phyloP scores from a whole-genome alignment of 805 yeast genomes.

The Metschnikowia aberdeeniae region DNA sequence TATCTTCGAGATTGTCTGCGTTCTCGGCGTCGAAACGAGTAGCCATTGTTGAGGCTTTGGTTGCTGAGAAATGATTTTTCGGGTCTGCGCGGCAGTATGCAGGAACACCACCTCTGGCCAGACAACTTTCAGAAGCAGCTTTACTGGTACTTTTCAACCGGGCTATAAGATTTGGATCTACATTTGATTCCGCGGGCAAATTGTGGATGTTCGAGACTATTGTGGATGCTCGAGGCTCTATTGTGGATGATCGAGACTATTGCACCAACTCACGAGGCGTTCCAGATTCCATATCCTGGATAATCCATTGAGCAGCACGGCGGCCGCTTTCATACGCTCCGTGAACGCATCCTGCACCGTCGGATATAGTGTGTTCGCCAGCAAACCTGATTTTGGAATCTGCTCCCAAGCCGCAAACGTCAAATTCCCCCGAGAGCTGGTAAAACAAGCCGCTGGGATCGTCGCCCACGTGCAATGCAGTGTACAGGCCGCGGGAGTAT shows the following conservation, averaged over 20 bases:
- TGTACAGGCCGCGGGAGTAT: slow-evolving; percentile 75
- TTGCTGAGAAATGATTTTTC: slow-evolving; percentile 1
- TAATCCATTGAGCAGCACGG: slow-evolving; percentile 47
- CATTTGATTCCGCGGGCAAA: no score
- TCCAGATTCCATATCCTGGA: slow-evolving; percentile 1
- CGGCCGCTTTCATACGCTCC: slow-evolving; percentile 82
- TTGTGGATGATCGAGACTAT: no score
- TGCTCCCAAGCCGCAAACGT: slow-evolving; percentile 39
- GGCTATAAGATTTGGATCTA: no score
- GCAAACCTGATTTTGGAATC: slow-evolving; percentile 67
- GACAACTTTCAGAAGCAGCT: no score
- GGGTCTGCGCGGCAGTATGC: neutral
- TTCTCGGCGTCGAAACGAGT: slow-evolving; percentile 71
- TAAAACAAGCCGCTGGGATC: slow-evolving; percentile 61
- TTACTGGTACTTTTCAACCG: no score
- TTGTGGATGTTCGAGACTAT: no score
- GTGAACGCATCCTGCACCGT: slow-evolving; percentile 89
- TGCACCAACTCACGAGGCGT: no score
- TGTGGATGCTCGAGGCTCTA: no score
- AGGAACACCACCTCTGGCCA: neutral
- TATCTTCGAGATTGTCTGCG: slow-evolving; percentile 93
- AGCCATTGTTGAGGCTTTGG: slow-evolving; percentile 21
- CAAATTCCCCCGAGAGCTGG: slow-evolving; percentile 49
- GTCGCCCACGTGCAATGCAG: slow-evolving; percentile 65
- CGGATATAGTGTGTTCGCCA: slow-evolving; percentile 83